A percentile compares a stretch with the other conserved stretches of the same genome.
Evolutionary conservation across 2,329 filamentous ascomycete genomes (phyloP).

Genomic region (Samsoniella hepiali): DNA sequence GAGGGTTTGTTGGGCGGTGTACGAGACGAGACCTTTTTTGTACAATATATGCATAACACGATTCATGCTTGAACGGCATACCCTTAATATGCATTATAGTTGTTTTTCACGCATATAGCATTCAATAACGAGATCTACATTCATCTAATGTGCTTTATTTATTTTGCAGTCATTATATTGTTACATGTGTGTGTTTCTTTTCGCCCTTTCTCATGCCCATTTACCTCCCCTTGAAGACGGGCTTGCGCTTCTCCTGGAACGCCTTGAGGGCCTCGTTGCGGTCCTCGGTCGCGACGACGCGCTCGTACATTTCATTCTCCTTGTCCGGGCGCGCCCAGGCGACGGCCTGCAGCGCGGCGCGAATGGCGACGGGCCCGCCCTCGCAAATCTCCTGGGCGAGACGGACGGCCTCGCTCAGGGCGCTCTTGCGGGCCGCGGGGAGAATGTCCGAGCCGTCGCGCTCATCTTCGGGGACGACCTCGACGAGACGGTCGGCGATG

Average conservation of each 20-base stretch:
- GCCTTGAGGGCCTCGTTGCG: conserved; percentile 82
- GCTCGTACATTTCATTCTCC: conserved; percentile 85
- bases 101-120: background rate
- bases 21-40: background rate
- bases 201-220: background rate
- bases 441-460: conserved; percentile 44
- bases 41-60: background rate
- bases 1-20: background rate
- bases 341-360: conserved; percentile 76
- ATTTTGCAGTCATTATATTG: conserved; percentile 2
- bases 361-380: conserved; percentile 79
- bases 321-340: conserved; percentile 66
- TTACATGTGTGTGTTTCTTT: background rate
- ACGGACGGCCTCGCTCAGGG: conserved; percentile 71
- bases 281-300: conserved; percentile 81
- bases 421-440: conserved; percentile 60
- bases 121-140: background rate
- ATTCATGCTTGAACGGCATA: background rate
- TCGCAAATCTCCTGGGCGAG: conserved; percentile 84
- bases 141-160: background rate
- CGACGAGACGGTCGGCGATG: conserved; percentile 83
- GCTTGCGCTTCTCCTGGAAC: conserved; percentile 66
- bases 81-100: background rate
- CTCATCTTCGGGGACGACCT: conserved; percentile 61
- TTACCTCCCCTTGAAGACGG: conserved; percentile 55